Evolutionary conservation across 1,284 basidiomycete genomes (phyloP).

Genomic region (Mycocalia duriaeana): DNA sequence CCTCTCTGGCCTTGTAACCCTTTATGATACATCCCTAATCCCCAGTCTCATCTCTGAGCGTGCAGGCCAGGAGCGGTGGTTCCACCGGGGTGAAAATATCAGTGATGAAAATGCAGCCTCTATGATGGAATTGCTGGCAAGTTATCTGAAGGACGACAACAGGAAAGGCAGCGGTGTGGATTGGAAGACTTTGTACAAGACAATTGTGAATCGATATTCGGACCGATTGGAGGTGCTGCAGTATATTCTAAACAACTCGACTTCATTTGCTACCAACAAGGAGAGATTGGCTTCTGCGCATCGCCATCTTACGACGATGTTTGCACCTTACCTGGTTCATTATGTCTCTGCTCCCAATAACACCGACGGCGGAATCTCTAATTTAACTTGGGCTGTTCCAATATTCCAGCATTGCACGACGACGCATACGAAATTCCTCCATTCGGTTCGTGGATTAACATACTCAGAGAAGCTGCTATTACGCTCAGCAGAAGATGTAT

Average conservation of each 20-base stretch:
- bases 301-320: slow-evolving; percentile 26
- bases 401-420: slow-evolving; percentile 29
- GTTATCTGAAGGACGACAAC: slow-evolving; percentile 6
- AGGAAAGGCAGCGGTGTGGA: slow-evolving; percentile 18
- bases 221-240: slow-evolving; percentile 20
- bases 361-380: not conserved
- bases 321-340: slow-evolving; percentile 30
- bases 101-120: slow-evolving; percentile 12
- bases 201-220: slow-evolving; percentile 1
- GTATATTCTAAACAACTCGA: slow-evolving; percentile 19
- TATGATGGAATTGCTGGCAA: slow-evolving; percentile 13
- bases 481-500: slow-evolving; percentile 27
- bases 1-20: slow-evolving; percentile 33
- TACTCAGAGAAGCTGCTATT: slow-evolving; percentile 31
- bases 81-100: slow-evolving; percentile 28
- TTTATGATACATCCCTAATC: slow-evolving; percentile 36
- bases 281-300: slow-evolving; percentile 16
- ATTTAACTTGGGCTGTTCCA: slow-evolving; percentile 25
- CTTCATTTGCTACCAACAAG: slow-evolving; percentile 14
- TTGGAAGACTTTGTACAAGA: slow-evolving; percentile 25
- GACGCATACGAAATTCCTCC: slow-evolving; percentile 28
- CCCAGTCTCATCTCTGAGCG: slow-evolving; percentile 30
- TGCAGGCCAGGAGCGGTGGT: slow-evolving; percentile 23
- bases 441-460: slow-evolving; percentile 20
- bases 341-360: slow-evolving; percentile 9